Conservation (phyloP, 2,329 filamentous ascomycete species). For the Diaporthe amygdali region DNA sequence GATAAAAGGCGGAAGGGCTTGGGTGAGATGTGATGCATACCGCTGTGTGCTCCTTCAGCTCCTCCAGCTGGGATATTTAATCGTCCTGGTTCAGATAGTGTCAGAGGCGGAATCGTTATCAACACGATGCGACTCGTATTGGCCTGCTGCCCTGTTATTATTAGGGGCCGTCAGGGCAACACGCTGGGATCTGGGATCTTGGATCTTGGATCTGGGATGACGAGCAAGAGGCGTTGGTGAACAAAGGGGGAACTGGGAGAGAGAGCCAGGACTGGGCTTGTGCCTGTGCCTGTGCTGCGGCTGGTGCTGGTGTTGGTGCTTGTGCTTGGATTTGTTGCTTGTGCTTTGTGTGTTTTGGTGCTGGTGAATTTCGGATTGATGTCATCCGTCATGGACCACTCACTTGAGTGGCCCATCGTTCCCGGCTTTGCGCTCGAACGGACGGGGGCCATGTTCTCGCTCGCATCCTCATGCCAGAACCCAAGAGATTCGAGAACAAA, state of each 20-base stretch:
- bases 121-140: neutral
- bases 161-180: conserved; percentile 4
- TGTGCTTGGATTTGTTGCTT: neutral
- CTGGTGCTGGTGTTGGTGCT: neutral
- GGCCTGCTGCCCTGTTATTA: conserved; percentile 13
- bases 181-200: conserved; percentile 3
- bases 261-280: neutral
- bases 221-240: neutral
- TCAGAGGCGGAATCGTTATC: neutral
- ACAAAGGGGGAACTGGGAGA: neutral
- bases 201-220: neutral
- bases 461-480: neutral
- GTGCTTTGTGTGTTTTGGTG: neutral
- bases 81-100: neutral
- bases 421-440: neutral
- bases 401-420: neutral
- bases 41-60: conserved; percentile 1
- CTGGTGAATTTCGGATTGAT: conserved; percentile 2
- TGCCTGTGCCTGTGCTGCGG: neutral
- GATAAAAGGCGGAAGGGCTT: neutral
- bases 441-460: neutral
- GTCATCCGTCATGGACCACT: conserved; percentile 9
- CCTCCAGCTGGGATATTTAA: conserved; percentile 12
- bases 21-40: conserved; percentile 1
- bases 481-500: conserved; percentile 15